Percentiles rank a stretch among this genome's conserved stretches.
Conservation (phyloP, 768 basidiomycete genomes). For the Rhodotorula graminis region DNA sequence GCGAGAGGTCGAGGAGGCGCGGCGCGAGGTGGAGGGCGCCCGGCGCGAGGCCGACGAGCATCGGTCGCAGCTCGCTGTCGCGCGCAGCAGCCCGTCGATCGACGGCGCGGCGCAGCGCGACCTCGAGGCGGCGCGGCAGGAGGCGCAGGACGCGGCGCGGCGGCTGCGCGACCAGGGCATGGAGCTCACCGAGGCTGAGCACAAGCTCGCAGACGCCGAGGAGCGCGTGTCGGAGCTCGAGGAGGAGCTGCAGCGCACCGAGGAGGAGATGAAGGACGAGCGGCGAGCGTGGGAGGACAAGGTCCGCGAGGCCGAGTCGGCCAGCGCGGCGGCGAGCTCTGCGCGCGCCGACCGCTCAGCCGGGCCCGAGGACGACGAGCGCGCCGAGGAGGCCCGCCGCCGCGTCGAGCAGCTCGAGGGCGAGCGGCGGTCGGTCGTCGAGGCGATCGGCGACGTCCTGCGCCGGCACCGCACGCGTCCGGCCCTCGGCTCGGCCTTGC, state of each 20-base stretch:
- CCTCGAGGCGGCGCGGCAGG: conserved; percentile 49
- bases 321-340: background rate
- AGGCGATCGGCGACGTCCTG: conserved; percentile 33
- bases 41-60: background rate
- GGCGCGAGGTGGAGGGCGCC: conserved; percentile 44
- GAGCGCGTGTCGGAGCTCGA: conserved; percentile 3
- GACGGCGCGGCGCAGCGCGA: conserved; percentile 50
- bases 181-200: conserved; percentile 4
- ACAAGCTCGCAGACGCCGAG: conserved; percentile 15
- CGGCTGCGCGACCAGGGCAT: conserved; percentile 6
- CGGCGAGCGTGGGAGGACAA: background rate
- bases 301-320: background rate
- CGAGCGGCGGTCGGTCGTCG: background rate
- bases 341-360: background rate
- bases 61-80: conserved; percentile 51
- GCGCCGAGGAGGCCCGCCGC: background rate
- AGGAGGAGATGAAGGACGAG: conserved; percentile 1
- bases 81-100: conserved; percentile 47
- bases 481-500: conserved; percentile 15
- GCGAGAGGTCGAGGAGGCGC: conserved; percentile 47
- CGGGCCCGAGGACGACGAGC: background rate
- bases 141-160: conserved; percentile 22
- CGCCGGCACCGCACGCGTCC: conserved; percentile 34
- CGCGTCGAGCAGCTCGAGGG: background rate
- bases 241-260: conserved; percentile 8